Conservation (phyloP, 2,329 filamentous ascomycete species). For the Ophiognomonia clavigignenti-juglandacearum region DNA sequence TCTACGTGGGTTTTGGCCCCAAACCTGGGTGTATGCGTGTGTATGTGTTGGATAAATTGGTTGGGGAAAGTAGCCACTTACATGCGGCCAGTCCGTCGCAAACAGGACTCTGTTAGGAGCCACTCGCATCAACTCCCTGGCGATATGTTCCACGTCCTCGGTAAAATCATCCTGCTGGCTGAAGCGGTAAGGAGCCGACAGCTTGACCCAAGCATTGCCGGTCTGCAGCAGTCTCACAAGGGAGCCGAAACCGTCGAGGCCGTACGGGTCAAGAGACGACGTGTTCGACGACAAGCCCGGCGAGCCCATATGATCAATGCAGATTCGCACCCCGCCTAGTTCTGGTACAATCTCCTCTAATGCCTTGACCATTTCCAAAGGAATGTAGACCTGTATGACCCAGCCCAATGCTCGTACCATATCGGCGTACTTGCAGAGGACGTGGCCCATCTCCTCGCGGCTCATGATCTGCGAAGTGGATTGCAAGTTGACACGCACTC, state of each 20-base stretch:
- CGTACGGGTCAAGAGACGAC: conserved; percentile 9
- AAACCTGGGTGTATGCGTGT: no score
- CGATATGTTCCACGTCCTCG: conserved; percentile 18
- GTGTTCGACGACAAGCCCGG: conserved; percentile 14
- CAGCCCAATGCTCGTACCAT: conserved; percentile 22
- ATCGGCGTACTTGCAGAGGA: conserved; percentile 20
- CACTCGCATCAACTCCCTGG: conserved; percentile 15
- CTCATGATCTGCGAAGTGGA: conserved; percentile 20
- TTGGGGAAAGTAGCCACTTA: no score
- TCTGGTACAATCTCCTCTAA: conserved; percentile 21
- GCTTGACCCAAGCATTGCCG: conserved; percentile 21
- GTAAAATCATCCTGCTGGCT: conserved; percentile 17
- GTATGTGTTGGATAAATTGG: no score
- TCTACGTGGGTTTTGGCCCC: no score
- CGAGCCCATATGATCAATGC: conserved; percentile 23
- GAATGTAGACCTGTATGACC: conserved; percentile 27
- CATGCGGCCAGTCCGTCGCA: conserved; percentile 23
- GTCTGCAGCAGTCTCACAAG: conserved; percentile 11
- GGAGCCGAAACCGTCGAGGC: conserved; percentile 12
- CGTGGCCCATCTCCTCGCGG: conserved; percentile 19
- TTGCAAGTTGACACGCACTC: conserved; percentile 26
- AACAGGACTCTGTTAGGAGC: conserved; percentile 17
- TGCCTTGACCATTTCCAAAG: conserved; percentile 19
- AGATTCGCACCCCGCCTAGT: conserved; percentile 21
- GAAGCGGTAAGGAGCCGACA: conserved; percentile 24